Evolutionary conservation across 345 rosid genomes (phyloP).

Genomic region (Salix arbutifolia): DNA sequence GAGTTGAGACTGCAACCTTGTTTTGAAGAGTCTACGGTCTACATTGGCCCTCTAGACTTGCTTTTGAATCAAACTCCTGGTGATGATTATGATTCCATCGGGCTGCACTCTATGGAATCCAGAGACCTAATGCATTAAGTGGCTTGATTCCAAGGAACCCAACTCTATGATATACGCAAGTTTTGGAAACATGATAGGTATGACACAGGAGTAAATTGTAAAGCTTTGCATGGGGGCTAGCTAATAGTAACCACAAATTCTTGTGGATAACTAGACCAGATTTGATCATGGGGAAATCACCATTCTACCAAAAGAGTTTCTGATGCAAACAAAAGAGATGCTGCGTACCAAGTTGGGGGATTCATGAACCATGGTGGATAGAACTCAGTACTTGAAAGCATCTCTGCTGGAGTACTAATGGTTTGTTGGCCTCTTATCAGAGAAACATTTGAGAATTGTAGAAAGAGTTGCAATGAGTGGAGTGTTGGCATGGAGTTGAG

Average conservation of each 20-base stretch:
- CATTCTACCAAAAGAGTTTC: background rate
- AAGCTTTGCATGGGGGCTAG: constrained; percentile 8
- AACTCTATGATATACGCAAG: background rate
- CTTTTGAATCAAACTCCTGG: background rate
- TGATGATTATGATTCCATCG: background rate
- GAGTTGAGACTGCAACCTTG: background rate
- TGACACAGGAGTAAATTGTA: background rate
- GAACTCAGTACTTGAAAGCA: constrained; percentile 8
- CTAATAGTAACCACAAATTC: background rate
- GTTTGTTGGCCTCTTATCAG: constrained; percentile 6
- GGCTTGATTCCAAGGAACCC: constrained; percentile 3
- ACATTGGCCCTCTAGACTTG: background rate
- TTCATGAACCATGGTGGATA: constrained; percentile 1
- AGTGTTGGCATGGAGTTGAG: constrained; percentile 5
- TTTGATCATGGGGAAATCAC: background rate
- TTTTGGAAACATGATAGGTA: background rate
- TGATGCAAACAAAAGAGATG: background rate
- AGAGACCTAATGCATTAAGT: background rate
- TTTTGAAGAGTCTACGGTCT: background rate
- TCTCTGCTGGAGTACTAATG: background rate
- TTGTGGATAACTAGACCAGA: constrained; percentile 1
- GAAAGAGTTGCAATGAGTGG: constrained; percentile 5
- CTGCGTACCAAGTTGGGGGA: background rate
- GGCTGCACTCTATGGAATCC: background rate
- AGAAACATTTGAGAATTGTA: background rate